Evolutionary conservation across 176 grass and related monocot species (phyloP).

Genomic region (Avena eriantha): DNA sequence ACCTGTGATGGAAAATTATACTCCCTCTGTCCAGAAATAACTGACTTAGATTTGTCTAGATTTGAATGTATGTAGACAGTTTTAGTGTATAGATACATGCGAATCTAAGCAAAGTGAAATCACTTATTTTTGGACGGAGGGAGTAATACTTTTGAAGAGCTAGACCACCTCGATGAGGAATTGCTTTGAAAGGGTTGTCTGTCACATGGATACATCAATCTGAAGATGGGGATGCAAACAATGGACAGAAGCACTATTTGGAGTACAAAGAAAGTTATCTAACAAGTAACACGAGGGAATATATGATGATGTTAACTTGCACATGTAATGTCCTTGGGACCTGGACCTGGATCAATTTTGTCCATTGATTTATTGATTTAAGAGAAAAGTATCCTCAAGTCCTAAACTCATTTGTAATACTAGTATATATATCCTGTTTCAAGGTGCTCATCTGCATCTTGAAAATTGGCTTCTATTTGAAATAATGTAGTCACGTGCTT

Average conservation of each 20-base stretch:
- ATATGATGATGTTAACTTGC: background rate
- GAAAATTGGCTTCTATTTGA: background rate
- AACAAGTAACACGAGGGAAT: background rate
- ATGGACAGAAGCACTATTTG: background rate
- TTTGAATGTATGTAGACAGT: too few relatives aligned
- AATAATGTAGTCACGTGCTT: background rate
- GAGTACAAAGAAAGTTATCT: background rate
- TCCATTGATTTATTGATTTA: background rate
- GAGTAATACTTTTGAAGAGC: background rate
- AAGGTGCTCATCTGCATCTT: background rate
- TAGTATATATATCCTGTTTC: conserved; percentile 10
- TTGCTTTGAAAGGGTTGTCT: background rate
- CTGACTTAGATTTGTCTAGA: too few relatives aligned
- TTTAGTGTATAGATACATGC: background rate
- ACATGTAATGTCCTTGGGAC: background rate
- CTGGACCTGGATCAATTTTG: background rate
- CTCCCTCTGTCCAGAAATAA: too few relatives aligned
- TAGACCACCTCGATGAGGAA: background rate
- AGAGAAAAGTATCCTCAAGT: background rate
- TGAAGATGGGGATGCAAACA: conserved; percentile 7
- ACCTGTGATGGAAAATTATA: background rate
- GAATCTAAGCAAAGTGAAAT: too few relatives aligned
- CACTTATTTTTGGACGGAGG: too few relatives aligned
- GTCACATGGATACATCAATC: background rate
- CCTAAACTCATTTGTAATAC: background rate